Evolutionary conservation across 1,139 yeast genomes (phyloP), one percentile per base, ranked within the genome.

Genomic region (Taiozyma sp.): DNA sequence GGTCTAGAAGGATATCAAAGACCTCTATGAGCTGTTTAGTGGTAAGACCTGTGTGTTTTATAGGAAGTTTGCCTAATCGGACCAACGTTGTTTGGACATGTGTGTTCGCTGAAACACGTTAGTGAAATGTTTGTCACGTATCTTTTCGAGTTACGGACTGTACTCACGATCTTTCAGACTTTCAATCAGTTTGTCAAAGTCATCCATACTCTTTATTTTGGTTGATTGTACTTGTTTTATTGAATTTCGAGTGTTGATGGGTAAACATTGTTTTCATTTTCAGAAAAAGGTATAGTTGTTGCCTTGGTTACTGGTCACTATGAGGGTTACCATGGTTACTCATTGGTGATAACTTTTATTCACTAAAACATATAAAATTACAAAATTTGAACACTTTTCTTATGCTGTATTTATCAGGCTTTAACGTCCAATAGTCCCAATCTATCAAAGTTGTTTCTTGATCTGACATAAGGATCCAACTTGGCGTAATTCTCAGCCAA

Each of bases 391-490:
- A 24, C 43, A 21, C 14, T 4, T 37, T 19, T 19, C 3, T 6
- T 3, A 28, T 8, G 30, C 13, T 10, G 1, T 28, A 28, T 28
- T 32, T 9, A 37, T 37, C 41, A 43, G 32, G 42, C 50, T 44
- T 59, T 59, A 63, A 65, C 47, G 53, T 62, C 45, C 73, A 63
- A 39, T 66, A 48, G 58, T 0, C 85, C 85, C 52, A 69, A 70
- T 56, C 89, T 75, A 65, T 89, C 96, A 63, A 77, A 85, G 35
- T 78, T 67, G 28, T 86, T 77, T 60, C 86, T 79, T 37, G 85
- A 79, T 62, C 96, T 80, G 44, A 86, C 67, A 60, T 83, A 87
- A 1, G 91, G 89, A 63, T 89, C 96, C 50, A 85, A 66, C 44
- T 68, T 64, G 63, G 76, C 72, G 67, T 84, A 89, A 63, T 85